These are phyloP conservation scores for Fusarium zealandicum DNA, from an alignment of 2,329 filamentous ascomycete genomes.

Conservation along the genomic window DNA sequence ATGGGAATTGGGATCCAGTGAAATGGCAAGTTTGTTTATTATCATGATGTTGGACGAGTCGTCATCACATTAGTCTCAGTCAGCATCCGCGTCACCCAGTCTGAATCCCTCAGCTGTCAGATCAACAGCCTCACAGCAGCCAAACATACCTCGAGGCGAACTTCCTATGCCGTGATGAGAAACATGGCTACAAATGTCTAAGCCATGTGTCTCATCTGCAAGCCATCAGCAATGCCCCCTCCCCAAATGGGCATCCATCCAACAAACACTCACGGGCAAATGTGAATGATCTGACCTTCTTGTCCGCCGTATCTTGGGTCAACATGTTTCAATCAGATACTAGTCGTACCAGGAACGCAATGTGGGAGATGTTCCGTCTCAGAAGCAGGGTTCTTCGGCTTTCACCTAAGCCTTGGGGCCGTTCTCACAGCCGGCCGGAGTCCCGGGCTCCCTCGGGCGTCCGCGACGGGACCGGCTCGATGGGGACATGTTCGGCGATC, in stretches of 20 bases:
- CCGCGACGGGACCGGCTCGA: conserved; percentile 29
- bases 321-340: neutral
- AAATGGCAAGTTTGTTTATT: neutral
- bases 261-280: neutral
- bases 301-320: neutral
- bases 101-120: too few relatives aligned
- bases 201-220: conserved; percentile 31
- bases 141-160: neutral
- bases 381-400: conserved; percentile 30
- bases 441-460: conserved; percentile 15
- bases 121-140: neutral
- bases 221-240: conserved; percentile 17
- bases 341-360: neutral
- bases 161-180: neutral
- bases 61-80: neutral
- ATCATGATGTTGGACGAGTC: neutral
- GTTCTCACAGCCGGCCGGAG: conserved; percentile 33
- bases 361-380: conserved; percentile 17
- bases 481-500: conserved; percentile 30
- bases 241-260: neutral
- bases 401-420: conserved; percentile 10
- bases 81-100: neutral
- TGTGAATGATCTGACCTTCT: conserved; percentile 10
- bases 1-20: neutral
- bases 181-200: neutral